Evolutionary conservation across 1,139 yeast species (phyloP), one percentile per base, ranked within the genome.

Genomic region (Suhomyces chickasaworum): DNA sequence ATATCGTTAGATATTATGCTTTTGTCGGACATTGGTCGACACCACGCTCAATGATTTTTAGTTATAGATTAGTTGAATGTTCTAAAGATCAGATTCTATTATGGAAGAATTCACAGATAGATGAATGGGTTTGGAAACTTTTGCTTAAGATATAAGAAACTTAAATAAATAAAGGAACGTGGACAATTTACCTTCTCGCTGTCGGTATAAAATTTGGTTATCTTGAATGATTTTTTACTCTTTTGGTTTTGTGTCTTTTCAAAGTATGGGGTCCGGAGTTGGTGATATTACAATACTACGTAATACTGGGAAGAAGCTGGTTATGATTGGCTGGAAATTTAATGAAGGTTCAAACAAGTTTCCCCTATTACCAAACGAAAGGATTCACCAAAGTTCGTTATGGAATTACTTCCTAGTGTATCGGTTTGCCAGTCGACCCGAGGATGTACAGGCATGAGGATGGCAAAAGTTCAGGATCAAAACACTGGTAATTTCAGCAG

Each of bases 241-340:
- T 16, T 37, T 17, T 31, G 34, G n/a, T 15, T 39, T 39, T 41
- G 48, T 45, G 45, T 42, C 29, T 18, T 32, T 45, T 42, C 29
- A 32, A 45, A 39, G 40, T 45, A 45, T 45, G 48, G 48, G 48
- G 48, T 45, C 38, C 47, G 47, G 38, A 44, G 44, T 20, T 25
- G 7, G 10, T 29, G 17, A 6, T 6, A 13, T 29, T 29, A 29
- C 32, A 29, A 29, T 6, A 13, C 12, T 25, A 10, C 4, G 29
- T 25, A 10, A 10, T 25, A 6, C 13, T 25, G 29, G 29, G n/a
- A 25, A 25, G n/a, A 6, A 25, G 29, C 13, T 2, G 29, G 13
- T 6, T 25, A 13, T 25, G 29, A 25, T 25, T 25, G 29, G 29
- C 29, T 25, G 13, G n/a, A n/a, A n/a, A n/a, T n/a, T n/a, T n/a